Percentiles rank a stretch among this genome's conserved stretches.
Evolutionary conservation across 176 grass and related monocot genomes (phyloP).

Genomic region (Triticum timopheevii): DNA sequence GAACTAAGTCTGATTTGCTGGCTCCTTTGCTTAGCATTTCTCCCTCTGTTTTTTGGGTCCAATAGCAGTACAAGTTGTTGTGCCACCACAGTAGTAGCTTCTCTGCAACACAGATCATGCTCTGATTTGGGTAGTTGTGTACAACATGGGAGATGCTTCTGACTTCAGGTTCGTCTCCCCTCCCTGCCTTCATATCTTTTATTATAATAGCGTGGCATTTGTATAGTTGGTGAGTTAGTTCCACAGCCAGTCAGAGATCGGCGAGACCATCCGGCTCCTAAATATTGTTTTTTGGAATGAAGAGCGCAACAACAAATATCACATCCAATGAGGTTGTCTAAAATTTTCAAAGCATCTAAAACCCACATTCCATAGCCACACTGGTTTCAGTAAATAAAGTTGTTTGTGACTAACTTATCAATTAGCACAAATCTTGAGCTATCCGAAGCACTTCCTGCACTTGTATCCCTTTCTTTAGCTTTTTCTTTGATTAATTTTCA

Average conservation of each 20-base stretch:
- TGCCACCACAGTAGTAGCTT: not conserved
- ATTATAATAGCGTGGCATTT: not conserved
- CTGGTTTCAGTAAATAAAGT: not conserved
- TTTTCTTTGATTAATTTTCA: not conserved
- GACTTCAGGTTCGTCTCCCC: not conserved
- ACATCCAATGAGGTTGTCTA: not conserved
- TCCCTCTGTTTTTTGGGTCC: not conserved
- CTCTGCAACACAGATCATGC: not conserved
- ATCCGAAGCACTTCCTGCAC: not conserved
- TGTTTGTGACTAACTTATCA: not conserved
- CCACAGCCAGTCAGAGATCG: not conserved
- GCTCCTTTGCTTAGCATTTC: not conserved
- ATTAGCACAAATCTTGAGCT: not conserved
- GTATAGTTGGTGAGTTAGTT: not conserved
- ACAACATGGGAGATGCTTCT: not conserved
- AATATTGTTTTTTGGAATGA: not conserved
- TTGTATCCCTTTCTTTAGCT: not conserved
- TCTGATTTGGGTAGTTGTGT: not conserved
- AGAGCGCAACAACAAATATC: slow-evolving; percentile 18
- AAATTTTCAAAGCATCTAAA: not conserved
- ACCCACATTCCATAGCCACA: not conserved
- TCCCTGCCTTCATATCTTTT: not conserved
- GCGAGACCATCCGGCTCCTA: not conserved
- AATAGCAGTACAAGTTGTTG: not conserved
- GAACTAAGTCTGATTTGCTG: not conserved